Conservation (phyloP, 129 eudicot species). For the Flaveria robusta region DNA sequence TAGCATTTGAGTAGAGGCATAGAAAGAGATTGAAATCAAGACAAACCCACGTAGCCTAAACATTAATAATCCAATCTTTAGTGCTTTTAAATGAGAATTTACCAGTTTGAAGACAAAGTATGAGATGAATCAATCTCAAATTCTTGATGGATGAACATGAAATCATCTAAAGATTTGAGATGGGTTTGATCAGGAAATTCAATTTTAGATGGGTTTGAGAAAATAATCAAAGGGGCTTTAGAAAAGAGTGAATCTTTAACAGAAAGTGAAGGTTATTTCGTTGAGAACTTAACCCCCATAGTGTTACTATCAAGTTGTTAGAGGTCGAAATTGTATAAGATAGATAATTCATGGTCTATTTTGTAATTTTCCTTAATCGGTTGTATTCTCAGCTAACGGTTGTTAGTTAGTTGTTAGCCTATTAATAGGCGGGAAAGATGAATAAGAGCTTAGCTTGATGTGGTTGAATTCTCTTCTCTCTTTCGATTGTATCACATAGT, state of each 20-base stretch:
- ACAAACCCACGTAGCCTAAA: no score
- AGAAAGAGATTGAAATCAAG: conserved; percentile 61
- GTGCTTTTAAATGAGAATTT: background rate
- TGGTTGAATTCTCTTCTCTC: no score
- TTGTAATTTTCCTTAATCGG: no score
- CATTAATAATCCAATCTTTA: no score
- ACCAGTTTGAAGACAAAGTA: conserved; percentile 4
- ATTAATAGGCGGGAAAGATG: no score
- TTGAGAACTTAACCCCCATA: conserved; percentile 26
- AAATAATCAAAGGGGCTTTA: background rate
- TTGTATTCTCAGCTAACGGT: no score
- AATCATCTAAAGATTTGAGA: background rate
- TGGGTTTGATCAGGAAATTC: background rate
- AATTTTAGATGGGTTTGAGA: conserved; percentile 3
- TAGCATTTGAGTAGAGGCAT: conserved; percentile 57
- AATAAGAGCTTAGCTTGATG: no score
- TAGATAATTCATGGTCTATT: no score
- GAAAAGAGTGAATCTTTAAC: conserved; percentile 38
- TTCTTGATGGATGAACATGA: conserved; percentile 19
- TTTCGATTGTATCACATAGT: no score
- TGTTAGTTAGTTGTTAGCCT: no score
- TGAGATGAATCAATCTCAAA: background rate
- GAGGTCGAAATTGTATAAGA: no score
- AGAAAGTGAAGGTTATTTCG: conserved; percentile 22
- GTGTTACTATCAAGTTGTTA: no score